Base-by-base conservation (phyloP, 495 filamentous ascomycete genomes). In the Cetradonia linearis region DNA sequence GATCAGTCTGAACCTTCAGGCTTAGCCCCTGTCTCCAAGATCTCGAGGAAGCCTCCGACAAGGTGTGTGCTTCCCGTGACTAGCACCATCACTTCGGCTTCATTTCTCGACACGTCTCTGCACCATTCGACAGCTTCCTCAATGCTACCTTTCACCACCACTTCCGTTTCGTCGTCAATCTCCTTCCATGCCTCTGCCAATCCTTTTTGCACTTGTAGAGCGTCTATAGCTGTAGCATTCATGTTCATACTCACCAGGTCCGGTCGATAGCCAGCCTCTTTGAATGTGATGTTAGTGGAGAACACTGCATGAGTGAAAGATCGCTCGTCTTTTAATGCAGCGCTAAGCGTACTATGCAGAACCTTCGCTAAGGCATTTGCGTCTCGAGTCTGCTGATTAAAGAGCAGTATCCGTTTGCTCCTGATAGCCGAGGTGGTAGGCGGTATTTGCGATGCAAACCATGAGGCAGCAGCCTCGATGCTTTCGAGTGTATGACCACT, bases 301-400 rank as follows among this genome's bases (percentile, higher is more conserved):
- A 98, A 96, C 9, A 96, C 73, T 34, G 84, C 90, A 62, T 91
- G 86, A 23, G 86, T 80, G 65, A 96, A 96, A 2, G 57, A 46
- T 3, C 71, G 71, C 14, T 74, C 73, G 11, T 78, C 70, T 8
- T 72, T 71, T 1, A 87, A 72, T 0, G 83, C 77, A 5, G 75
- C 70, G 37, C 81, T 69, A 36, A 97, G 78, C 1, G 83, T 84
- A 28, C 78, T 73, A 62, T 91, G 79, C 23, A 94, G 83, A 1
- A 82, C 78, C 14, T 78, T 71, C 11, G 86, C 85, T n/a, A 87
- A 73, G 13, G 80, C 75, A 31, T 71, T 71, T 57, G 91, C 88
- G 56, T 86, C 80, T 20, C 91, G 85, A 13, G 86, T 89, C 68
- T 96, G 92, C 67, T 98, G 93, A 72, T 98, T 98, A 79, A 97